These are phyloP conservation scores for Taxillus chinensis DNA, from an alignment of 164 flowering plant species.

Conservation along the genomic window DNA sequence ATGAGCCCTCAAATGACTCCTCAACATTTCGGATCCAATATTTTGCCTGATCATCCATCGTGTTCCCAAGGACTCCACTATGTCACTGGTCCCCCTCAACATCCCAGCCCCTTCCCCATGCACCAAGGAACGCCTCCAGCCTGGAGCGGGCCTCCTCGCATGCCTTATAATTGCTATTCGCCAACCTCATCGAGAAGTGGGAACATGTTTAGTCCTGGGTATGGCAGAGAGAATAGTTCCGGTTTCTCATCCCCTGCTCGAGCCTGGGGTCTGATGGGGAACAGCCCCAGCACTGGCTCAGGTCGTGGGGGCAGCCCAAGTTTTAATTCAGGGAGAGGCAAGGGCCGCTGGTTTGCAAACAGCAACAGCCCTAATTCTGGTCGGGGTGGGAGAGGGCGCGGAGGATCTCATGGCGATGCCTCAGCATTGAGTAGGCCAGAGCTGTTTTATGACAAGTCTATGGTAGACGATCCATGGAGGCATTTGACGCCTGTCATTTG, in stretches of 20 bases:
- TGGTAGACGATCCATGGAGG: constrained; percentile 86
- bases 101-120: constrained; percentile 17
- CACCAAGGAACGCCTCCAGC: constrained; percentile 16
- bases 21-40: constrained; percentile 18
- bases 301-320: constrained; percentile 4
- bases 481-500: constrained; percentile 43
- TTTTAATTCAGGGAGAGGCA: constrained; percentile 26
- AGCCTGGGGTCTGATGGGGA: not conserved
- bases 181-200: constrained; percentile 18
- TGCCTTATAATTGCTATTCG: constrained; percentile 10
- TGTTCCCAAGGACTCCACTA: constrained; percentile 13
- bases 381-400: constrained; percentile 30
- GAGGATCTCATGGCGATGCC: constrained; percentile 17
- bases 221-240: constrained; percentile 4
- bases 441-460: constrained; percentile 42
- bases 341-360: constrained; percentile 16
- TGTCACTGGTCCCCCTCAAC: constrained; percentile 10
- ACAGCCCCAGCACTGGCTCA: constrained; percentile 1
- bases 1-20: constrained; percentile 19
- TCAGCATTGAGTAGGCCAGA: constrained; percentile 31
- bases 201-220: constrained; percentile 17
- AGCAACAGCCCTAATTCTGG: constrained; percentile 19
- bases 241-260: not conserved
- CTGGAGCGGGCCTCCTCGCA: constrained; percentile 21
- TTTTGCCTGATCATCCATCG: constrained; percentile 17